Evolutionary conservation across 768 basidiomycete species (phyloP).

Genomic region (Mycena filopes): DNA sequence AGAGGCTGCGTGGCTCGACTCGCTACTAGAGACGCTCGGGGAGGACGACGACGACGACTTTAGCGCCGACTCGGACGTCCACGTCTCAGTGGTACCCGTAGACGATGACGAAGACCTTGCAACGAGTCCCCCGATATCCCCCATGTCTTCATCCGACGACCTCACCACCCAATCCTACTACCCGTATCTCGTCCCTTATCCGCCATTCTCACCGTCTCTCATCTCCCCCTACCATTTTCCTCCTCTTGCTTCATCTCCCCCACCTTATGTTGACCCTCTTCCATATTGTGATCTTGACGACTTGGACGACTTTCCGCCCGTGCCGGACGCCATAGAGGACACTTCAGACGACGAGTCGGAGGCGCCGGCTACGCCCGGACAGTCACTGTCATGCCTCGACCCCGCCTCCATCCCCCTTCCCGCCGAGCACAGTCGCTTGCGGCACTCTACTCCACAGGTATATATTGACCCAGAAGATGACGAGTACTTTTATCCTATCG

Average conservation of each 20-base stretch:
- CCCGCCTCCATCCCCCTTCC: constrained; percentile 62
- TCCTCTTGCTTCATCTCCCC: constrained; percentile 56
- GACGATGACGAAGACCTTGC: constrained; percentile 74
- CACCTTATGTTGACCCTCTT: constrained; percentile 64
- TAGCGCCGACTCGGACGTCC: constrained; percentile 54
- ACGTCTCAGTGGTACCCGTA: constrained; percentile 56
- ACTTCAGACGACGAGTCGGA: constrained; percentile 89
- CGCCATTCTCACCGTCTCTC: constrained; percentile 66
- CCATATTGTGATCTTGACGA: constrained; percentile 74
- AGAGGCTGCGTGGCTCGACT: constrained; percentile 87
- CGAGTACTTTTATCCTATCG: constrained; percentile 72
- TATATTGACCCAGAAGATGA: constrained; percentile 70
- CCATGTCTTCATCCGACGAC: constrained; percentile 84
- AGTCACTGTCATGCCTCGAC: constrained; percentile 67
- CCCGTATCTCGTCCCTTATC: constrained; percentile 76
- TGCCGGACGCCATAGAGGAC: constrained; percentile 87
- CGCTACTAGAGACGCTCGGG: constrained; percentile 77
- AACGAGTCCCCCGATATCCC: constrained; percentile 72
- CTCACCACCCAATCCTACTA: constrained; percentile 62
- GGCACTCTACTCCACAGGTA: constrained; percentile 63
- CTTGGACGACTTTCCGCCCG: constrained; percentile 68
- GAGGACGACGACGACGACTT: constrained; percentile 76
- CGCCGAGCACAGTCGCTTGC: constrained; percentile 59
- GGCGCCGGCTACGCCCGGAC: constrained; percentile 67
- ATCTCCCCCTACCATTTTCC: constrained; percentile 63